phyloP scores from a whole-genome alignment of 345 rosid genomes.

The Ailanthus altissimus region DNA sequence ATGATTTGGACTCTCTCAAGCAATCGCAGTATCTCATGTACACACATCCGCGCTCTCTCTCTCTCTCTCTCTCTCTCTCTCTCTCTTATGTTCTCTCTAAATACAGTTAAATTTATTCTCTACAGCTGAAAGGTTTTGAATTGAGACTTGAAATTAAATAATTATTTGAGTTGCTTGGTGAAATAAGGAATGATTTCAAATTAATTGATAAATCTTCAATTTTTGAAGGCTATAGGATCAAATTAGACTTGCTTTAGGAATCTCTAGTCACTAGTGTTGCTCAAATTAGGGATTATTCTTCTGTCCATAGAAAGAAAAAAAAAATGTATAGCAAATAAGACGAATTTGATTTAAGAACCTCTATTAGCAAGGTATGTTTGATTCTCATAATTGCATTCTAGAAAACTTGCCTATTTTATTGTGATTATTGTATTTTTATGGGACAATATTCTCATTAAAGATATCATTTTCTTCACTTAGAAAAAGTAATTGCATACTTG shows the following conservation, averaged over 20 bases:
- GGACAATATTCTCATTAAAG: not conserved
- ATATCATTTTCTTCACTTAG: not conserved
- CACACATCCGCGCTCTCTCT: slow-evolving; percentile 22
- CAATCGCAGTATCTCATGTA: slow-evolving; percentile 84
- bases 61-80: not conserved
- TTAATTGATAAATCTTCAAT: no score
- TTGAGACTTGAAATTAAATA: not conserved
- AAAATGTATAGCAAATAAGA: not conserved
- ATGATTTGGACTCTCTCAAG: slow-evolving; percentile 64
- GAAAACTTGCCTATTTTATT: not conserved
- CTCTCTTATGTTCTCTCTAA: not conserved
- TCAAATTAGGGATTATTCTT: not conserved
- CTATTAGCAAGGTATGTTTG: not conserved
- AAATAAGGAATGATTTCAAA: no score
- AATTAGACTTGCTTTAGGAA: not conserved
- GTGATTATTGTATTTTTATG: not conserved
- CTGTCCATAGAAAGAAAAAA: not conserved
- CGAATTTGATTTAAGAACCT: no score
- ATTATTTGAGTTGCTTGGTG: not conserved
- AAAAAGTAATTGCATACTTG: not conserved
- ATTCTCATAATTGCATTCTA: not conserved
- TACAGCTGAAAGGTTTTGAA: not conserved
- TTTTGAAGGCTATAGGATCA: not conserved
- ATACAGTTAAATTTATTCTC: not conserved
- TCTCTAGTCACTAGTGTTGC: not conserved